Evolutionary conservation across 257 asterid species (phyloP), one percentile per base, ranked within the genome.

Genomic region (Solanum clarkiae): DNA sequence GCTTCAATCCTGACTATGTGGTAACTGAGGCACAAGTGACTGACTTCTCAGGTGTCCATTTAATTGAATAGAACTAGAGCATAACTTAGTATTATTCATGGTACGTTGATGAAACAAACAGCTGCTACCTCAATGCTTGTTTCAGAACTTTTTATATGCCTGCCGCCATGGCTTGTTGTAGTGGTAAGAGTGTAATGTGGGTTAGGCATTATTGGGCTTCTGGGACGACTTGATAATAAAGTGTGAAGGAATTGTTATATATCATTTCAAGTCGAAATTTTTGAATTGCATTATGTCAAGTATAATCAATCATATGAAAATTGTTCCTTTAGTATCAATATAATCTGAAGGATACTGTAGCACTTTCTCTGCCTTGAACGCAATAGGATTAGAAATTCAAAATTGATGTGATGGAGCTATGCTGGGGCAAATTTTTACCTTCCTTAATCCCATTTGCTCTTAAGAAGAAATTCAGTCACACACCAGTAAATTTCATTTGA

Each of bases 401-500:
- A 32, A 26, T 51, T 24, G 60, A 4, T 26, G 45, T 26, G 47
- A 51, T 24, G 26, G 47, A 53, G 47, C 47, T 26, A 77, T 51
- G 82, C 20, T 5, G 17, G 20, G 42, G 45, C 24, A 26, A 77
- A 2, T 4, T 26, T 53, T 17, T 26, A 26, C 26, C 47, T 77
- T 53, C 63, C 47, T 77, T 10, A 32, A 77, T 9, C 65, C 82
- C 63, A 16, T 15, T 9, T 77, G 17, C 63, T 51, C n/a, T 32
- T 8, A 15, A 77, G 59, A 77, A 51, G 42, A 77, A 49, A 16
- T 51, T 77, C 10, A 74, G 82, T 68, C 54, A 63, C 77, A 45
- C 69, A 54, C 20, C 55, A 86, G 54, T 86, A 55, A 51, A 84
- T 85, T 74, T 72, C 54, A 77, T 57, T 22, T 90, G 83, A 10